A percentile compares a stretch with the other conserved stretches of the same genome.
phyloP scores from a whole-genome alignment of 805 yeast genomes.

The Saccharomycopsis synnaedendra region DNA sequence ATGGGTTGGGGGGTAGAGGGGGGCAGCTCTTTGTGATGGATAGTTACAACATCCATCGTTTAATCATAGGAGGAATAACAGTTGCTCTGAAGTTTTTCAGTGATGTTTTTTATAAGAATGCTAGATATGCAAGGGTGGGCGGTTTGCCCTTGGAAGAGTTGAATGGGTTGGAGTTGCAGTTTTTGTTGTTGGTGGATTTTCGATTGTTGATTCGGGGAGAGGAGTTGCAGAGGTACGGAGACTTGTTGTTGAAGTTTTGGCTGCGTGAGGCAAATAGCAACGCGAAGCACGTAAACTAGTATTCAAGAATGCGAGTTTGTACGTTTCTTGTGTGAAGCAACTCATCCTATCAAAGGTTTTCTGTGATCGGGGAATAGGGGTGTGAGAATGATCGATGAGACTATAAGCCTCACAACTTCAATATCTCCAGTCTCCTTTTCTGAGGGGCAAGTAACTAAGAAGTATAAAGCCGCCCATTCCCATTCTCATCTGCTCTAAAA shows the following conservation, averaged over 20 bases:
- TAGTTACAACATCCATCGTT: slow-evolving; percentile 86
- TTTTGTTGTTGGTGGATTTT: slow-evolving; percentile 74
- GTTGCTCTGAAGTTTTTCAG: slow-evolving; percentile 92
- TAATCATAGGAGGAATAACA: slow-evolving; percentile 89
- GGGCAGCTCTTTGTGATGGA: slow-evolving; percentile 83
- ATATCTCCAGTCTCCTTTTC: too few relatives aligned
- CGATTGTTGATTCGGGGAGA: slow-evolving; percentile 78
- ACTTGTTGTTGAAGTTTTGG: slow-evolving; percentile 77
- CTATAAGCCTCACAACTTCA: too few relatives aligned
- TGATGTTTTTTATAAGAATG: slow-evolving; percentile 88
- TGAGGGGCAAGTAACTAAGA: too few relatives aligned
- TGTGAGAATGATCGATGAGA: too few relatives aligned
- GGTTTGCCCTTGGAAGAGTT: slow-evolving; percentile 90
- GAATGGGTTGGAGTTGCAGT: slow-evolving; percentile 86
- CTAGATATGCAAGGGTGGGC: slow-evolving; percentile 91
- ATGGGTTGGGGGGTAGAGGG: slow-evolving; percentile 4
- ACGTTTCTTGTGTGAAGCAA: too few relatives aligned
- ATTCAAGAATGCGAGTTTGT: too few relatives aligned
- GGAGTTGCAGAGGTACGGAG: slow-evolving; percentile 86
- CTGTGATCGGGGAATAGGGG: too few relatives aligned
- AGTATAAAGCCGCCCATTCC: too few relatives aligned
- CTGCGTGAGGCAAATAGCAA: slow-evolving; percentile 38
- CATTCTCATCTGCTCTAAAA: too few relatives aligned
- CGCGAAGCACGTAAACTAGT: neutral
- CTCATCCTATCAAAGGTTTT: too few relatives aligned